Evolutionary conservation across 805 yeast genomes (phyloP).

Genomic region (Hanseniaspora guilliermondii): DNA sequence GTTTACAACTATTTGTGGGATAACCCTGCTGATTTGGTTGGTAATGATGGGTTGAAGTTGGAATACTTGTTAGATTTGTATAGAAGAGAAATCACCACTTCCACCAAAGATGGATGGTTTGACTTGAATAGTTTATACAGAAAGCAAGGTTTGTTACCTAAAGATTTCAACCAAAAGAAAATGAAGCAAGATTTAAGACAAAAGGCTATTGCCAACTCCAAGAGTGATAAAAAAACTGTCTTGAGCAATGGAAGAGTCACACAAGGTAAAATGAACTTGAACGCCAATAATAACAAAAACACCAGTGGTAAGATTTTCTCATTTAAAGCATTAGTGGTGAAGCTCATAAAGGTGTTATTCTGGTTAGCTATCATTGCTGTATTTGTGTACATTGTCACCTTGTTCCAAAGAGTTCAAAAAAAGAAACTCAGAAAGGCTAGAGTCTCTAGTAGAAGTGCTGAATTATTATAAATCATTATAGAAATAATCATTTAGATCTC

Average conservation of each 20-base stretch:
- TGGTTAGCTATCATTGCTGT: constrained; percentile 2
- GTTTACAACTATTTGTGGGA: constrained; percentile 13
- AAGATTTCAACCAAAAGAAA: constrained; percentile 8
- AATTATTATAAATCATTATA: not conserved
- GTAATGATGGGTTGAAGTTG: constrained; percentile 11
- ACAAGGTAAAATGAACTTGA: not conserved
- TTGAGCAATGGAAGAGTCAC: constrained; percentile 5
- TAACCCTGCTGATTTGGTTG: constrained; percentile 7
- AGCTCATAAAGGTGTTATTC: not conserved
- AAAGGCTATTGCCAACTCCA: not conserved
- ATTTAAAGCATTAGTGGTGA: not conserved
- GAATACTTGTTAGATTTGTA: constrained; percentile 13
- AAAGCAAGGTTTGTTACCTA: constrained; percentile 13
- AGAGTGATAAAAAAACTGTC: not conserved
- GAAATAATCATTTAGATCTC: not conserved
- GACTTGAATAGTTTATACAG: constrained; percentile 13
- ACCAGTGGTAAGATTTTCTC: constrained; percentile 7
- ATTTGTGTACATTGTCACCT: constrained; percentile 2
- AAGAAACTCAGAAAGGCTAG: constrained; percentile 13
- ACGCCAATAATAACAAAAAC: not conserved
- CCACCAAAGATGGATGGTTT: constrained; percentile 7
- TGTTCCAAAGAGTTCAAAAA: constrained; percentile 13
- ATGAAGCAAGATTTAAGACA: not conserved
- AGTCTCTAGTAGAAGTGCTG: constrained; percentile 13
- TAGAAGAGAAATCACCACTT: constrained; percentile 10